Conservation (phyloP, 2,329 filamentous ascomycete genomes). For the Penicillium sp. region DNA sequence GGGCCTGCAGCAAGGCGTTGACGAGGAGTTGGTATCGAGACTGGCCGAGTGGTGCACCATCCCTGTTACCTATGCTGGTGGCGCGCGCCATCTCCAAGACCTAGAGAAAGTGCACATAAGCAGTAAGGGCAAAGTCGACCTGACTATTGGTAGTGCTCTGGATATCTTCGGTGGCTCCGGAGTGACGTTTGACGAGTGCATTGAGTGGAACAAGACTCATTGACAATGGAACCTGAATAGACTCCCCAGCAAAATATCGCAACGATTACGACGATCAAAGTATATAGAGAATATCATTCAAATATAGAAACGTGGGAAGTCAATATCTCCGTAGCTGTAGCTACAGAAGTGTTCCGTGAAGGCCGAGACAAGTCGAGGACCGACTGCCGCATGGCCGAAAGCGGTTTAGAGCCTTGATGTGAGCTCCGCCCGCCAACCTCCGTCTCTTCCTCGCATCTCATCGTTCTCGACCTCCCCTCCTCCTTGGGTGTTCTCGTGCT, state of each 20-base stretch:
- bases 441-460: conserved; percentile 16
- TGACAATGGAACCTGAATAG: conserved; percentile 5
- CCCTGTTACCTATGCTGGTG: conserved; percentile 93
- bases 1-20: conserved; percentile 84
- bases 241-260: background rate
- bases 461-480: conserved; percentile 1
- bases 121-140: conserved; percentile 76
- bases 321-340: background rate
- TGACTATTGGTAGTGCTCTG: conserved; percentile 93
- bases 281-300: background rate
- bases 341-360: background rate
- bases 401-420: conserved; percentile 18
- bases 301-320: background rate
- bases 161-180: conserved; percentile 91
- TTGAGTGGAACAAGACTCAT: conserved; percentile 68
- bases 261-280: background rate
- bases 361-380: background rate
- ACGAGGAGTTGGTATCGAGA: conserved; percentile 72
- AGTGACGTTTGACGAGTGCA: conserved; percentile 83
- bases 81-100: conserved; percentile 77
- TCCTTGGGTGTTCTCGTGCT: background rate
- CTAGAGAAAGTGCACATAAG: conserved; percentile 74
- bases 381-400: conserved; percentile 17
- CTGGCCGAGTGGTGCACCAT: conserved; percentile 83
- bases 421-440: conserved; percentile 23